Percentiles rank a stretch among this genome's conserved stretches.
These are phyloP conservation scores for Trichoderma lentiforme DNA, from an alignment of 2,329 filamentous ascomycete genomes.

Conservation along the genomic window DNA sequence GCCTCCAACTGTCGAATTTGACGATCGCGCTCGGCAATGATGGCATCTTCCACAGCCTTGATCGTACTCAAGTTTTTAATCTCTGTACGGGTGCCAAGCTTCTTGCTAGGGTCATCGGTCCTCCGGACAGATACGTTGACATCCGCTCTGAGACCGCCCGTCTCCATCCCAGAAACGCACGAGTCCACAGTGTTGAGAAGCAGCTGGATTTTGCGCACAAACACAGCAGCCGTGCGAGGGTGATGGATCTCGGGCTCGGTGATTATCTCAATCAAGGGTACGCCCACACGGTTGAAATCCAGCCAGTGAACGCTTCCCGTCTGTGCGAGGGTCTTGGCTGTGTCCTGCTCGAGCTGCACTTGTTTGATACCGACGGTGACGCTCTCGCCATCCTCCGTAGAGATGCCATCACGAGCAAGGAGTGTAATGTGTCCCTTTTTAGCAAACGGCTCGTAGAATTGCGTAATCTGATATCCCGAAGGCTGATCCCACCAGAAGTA, in stretches of 20 bases:
- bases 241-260: conserved; percentile 85
- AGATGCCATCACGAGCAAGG: conserved; percentile 73
- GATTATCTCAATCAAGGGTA: conserved; percentile 92
- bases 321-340: conserved; percentile 85
- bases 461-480: conserved; percentile 93
- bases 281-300: conserved; percentile 90
- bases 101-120: conserved; percentile 39
- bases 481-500: conserved; percentile 99
- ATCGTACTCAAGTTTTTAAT: conserved; percentile 97
- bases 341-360: conserved; percentile 96
- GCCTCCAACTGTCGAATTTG: conserved; percentile 78
- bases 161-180: conserved; percentile 88
- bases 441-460: conserved; percentile 78
- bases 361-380: conserved; percentile 82
- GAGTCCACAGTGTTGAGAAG: conserved; percentile 77
- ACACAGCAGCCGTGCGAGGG: conserved; percentile 80
- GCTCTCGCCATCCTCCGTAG: conserved; percentile 65
- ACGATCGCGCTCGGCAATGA: conserved; percentile 83
- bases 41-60: conserved; percentile 91
- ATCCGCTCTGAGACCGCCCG: conserved; percentile 85
- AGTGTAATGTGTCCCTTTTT: conserved; percentile 70
- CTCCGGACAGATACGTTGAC: conserved; percentile 88
- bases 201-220: conserved; percentile 83
- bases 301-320: conserved; percentile 71
- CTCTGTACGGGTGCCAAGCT: conserved; percentile 82